phyloP scores from a whole-genome alignment of 2,329 filamentous ascomycete species.

The Pseudocercospora cruenta region DNA sequence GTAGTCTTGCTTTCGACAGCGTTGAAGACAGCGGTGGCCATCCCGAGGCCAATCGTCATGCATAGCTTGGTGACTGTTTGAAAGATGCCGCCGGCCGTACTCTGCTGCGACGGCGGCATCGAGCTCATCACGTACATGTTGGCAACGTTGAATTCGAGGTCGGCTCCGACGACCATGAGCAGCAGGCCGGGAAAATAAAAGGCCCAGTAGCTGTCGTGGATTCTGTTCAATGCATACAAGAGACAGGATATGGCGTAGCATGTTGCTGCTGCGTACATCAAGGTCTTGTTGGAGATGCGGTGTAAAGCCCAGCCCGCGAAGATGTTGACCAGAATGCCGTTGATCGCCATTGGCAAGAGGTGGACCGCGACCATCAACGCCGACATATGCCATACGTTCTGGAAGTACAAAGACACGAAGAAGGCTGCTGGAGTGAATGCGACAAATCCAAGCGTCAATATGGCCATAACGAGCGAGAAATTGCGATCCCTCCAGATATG shows the following conservation, averaged over 20 bases:
- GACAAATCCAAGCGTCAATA: conserved; percentile 64
- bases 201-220: conserved; percentile 64
- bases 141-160: conserved; percentile 71
- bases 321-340: conserved; percentile 65
- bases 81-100: conserved; percentile 68
- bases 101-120: conserved; percentile 65
- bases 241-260: conserved; percentile 53
- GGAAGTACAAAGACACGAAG: conserved; percentile 66
- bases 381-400: conserved; percentile 56
- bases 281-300: conserved; percentile 64
- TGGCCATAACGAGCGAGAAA: conserved; percentile 64
- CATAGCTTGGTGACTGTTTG: conserved; percentile 67
- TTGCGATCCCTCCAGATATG: conserved; percentile 64
- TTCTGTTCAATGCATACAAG: conserved; percentile 61
- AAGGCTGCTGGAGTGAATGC: conserved; percentile 52
- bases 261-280: conserved; percentile 59
- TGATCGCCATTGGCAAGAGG: conserved; percentile 67
- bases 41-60: conserved; percentile 62
- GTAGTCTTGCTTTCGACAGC: conserved; percentile 43
- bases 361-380: conserved; percentile 65
- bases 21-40: conserved; percentile 65
- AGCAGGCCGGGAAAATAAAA: conserved; percentile 66
- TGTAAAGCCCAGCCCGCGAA: conserved; percentile 66
- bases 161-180: conserved; percentile 66
- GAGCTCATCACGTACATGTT: conserved; percentile 75